These are phyloP conservation scores for Leptomonas seymouri DNA, from an alignment of 208 protist species.

Conservation along the genomic window DNA sequence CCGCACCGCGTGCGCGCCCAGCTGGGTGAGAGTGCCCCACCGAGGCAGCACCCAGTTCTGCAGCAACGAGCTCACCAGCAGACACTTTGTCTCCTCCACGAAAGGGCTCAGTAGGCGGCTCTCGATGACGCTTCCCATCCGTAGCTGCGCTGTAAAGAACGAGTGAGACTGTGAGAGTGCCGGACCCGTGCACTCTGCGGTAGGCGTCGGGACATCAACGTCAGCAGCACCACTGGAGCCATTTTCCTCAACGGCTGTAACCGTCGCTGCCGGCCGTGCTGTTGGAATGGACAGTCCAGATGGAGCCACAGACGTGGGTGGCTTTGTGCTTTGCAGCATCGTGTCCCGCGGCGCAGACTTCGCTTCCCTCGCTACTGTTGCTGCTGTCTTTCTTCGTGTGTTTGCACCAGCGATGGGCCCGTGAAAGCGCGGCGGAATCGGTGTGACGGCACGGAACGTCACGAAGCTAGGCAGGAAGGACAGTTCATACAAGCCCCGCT, in stretches of 20 bases:
- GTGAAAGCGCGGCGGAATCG: background rate
- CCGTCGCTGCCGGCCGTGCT: background rate
- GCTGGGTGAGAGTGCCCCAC: constrained; percentile 17
- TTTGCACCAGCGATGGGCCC: background rate
- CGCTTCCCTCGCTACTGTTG: background rate
- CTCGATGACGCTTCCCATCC: constrained; percentile 21
- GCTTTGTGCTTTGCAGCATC: background rate
- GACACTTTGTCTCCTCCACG: constrained; percentile 28
- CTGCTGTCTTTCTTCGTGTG: background rate
- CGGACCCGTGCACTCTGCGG: background rate
- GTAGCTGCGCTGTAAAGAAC: constrained; percentile 8
- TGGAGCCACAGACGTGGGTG: background rate
- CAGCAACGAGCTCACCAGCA: constrained; percentile 26
- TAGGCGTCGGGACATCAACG: background rate
- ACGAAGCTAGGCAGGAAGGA: constrained; percentile 20
- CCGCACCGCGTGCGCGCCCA: background rate
- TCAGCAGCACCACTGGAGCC: background rate
- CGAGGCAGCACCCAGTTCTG: constrained; percentile 31
- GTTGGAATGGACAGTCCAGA: background rate
- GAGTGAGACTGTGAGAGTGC: background rate
- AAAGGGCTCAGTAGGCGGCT: constrained; percentile 34
- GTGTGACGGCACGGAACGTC: constrained; percentile 5
- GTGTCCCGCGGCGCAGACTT: background rate
- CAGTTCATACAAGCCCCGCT: background rate
- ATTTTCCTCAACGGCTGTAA: background rate